phyloP scores from a whole-genome alignment of 805 yeast species.

The Myxozyma sirexii region DNA sequence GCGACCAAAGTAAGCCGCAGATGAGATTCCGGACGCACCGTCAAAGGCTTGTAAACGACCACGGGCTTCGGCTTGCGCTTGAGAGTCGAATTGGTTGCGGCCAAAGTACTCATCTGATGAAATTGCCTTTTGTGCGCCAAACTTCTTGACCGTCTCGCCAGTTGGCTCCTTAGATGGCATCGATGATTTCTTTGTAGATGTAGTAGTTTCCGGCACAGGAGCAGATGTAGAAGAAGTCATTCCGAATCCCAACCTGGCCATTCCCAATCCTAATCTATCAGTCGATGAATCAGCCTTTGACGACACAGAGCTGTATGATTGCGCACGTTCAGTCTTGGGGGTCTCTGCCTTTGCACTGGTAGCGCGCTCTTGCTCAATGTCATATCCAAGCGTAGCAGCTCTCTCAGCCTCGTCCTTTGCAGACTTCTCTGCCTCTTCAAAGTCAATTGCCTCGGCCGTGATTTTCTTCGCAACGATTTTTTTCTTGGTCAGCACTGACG shows the following conservation, averaged over 20 bases:
- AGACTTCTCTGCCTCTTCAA: slow-evolving; percentile 69
- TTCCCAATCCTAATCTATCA: slow-evolving; percentile 22
- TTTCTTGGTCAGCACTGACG: slow-evolving; percentile 41
- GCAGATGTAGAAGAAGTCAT: slow-evolving; percentile 69
- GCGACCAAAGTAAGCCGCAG: slow-evolving; percentile 90
- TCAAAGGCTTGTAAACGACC: slow-evolving; percentile 77
- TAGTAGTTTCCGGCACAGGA: slow-evolving; percentile 38
- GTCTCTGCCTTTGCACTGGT: slow-evolving; percentile 10
- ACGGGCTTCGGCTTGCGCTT: slow-evolving; percentile 76
- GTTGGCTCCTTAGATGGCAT: slow-evolving; percentile 47
- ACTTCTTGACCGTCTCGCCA: slow-evolving; percentile 52
- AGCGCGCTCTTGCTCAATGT: slow-evolving; percentile 40
- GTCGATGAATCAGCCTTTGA: slow-evolving; percentile 10
- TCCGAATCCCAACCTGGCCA: slow-evolving; percentile 87
- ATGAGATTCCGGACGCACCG: slow-evolving; percentile 89
- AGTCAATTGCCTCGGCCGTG: slow-evolving; percentile 55
- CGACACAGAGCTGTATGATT: slow-evolving; percentile 9
- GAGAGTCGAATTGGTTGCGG: slow-evolving; percentile 78
- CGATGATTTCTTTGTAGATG: slow-evolving; percentile 41
- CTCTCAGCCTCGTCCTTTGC: slow-evolving; percentile 84
- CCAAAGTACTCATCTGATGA: slow-evolving; percentile 96
- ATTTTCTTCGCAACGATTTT: slow-evolving; percentile 42
- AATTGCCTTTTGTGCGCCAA: slow-evolving; percentile 88
- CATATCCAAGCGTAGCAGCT: slow-evolving; percentile 49
- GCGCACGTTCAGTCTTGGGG: slow-evolving; percentile 14